Base-by-base conservation (phyloP, 352 stramenopile genomes). In the Phytophthora sp. region DNA sequence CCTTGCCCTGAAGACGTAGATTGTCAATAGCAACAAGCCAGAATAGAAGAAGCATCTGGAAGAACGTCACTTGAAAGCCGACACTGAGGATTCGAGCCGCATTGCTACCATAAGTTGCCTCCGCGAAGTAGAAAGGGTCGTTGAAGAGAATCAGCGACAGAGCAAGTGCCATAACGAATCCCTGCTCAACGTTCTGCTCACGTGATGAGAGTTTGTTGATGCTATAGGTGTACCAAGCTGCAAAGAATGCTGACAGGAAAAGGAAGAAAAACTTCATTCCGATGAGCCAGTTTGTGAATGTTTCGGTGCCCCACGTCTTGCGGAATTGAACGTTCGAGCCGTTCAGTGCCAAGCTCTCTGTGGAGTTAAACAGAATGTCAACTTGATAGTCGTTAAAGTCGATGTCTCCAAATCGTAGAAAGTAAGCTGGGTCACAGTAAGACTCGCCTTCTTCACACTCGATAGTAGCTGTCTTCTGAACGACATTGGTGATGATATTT, bases 11-110 rank as follows among this genome's bases (percentile, higher is more conserved):
- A 3, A 86, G 69, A 0, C 80, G 80, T 42, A 89, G 41, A 42
- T 89, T 89, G 63, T 89, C 80, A 21, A 87, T 66, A 18, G 72
- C 66, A 18, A 89, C 72, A 20, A 84, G 46, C 80, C 80, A 87
- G 42, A 83, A 89, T 16, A 89, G 63, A 27, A 89, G 56, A 41
- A 89, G 44, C 27, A 84, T 57, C 63, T 86, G 74, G 57, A 87
- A 85, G 63, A 89, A 89, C 2, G 78, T 82, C 15, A 80, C 73
- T 57, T 86, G 80, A 52, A 89, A 87, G 1, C 74, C 54, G 9
- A 87, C 66, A 27, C 65, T 81, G 23, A 89, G 68, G 11, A 89
- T 72, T 31, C 78, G 71, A 42, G 80, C 65, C 1, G 77, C 52
- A 50, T 84, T 81, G 57, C 80, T 81, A 15, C 78, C 78, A 31